A percentile compares a stretch with the other conserved stretches of the same genome.
Conservation (phyloP, 257 asterid genomes). For the Solanum stenotomum region DNA sequence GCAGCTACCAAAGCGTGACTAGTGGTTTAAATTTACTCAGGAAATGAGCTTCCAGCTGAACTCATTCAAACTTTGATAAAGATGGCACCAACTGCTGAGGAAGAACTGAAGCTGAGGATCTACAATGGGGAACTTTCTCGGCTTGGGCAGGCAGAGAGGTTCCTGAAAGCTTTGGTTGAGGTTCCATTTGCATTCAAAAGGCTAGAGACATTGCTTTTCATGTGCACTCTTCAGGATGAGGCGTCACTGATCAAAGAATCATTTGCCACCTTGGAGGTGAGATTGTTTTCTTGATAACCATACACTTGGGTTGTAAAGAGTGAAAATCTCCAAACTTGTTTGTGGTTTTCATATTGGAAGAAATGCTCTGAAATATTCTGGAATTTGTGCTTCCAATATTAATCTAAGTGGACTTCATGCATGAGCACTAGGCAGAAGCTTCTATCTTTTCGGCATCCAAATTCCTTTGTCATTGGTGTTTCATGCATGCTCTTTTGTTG, state of each 20-base stretch:
- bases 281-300: background rate
- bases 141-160: conserved; percentile 78
- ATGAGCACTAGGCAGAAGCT: background rate
- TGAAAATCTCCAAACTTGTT: background rate
- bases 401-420: background rate
- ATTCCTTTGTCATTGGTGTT: background rate
- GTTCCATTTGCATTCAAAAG: conserved; percentile 83
- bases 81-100: conserved; percentile 88
- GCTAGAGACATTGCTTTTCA: conserved; percentile 58
- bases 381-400: background rate
- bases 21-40: conserved; percentile 28
- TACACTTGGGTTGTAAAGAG: background rate
- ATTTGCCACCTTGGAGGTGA: conserved; percentile 68
- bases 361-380: background rate
- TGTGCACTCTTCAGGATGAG: conserved; percentile 79
- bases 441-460: background rate
- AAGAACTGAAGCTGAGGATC: conserved; percentile 76
- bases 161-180: conserved; percentile 70
- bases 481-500: background rate
- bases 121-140: conserved; percentile 79
- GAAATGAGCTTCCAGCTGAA: conserved; percentile 87
- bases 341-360: background rate
- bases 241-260: conserved; percentile 42
- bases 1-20: background rate
- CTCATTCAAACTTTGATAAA: conserved; percentile 61